Evolutionary conservation across 257 asterid genomes (phyloP).

Genomic region (Solanum sejunctum): DNA sequence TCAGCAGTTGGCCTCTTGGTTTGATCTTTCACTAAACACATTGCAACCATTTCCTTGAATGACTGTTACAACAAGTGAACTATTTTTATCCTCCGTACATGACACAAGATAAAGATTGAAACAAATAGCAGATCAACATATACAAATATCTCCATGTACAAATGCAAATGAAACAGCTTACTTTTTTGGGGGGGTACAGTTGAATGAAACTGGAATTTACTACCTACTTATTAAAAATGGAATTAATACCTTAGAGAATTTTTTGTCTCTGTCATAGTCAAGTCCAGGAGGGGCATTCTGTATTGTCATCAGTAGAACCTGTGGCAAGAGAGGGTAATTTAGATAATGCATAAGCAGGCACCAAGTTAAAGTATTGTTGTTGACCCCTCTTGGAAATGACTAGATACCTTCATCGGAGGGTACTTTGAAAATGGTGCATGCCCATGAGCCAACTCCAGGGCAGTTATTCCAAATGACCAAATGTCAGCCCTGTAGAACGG

Average conservation of each 20-base stretch:
- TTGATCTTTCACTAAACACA: slow-evolving; percentile 99
- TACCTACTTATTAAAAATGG: not conserved
- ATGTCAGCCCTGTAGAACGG: slow-evolving; percentile 78
- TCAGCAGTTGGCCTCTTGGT: slow-evolving; percentile 98
- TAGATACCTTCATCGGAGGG: slow-evolving; percentile 95
- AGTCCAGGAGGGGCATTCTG: slow-evolving; percentile 99
- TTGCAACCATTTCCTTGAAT: slow-evolving; percentile 98
- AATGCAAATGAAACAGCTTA: not conserved
- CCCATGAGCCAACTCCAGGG: slow-evolving; percentile 98
- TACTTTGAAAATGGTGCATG: slow-evolving; percentile 99
- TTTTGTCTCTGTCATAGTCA: slow-evolving; percentile 98
- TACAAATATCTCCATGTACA: not conserved
- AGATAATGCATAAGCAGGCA: not conserved
- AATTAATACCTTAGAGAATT: slow-evolving; percentile 71
- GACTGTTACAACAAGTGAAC: slow-evolving; percentile 46
- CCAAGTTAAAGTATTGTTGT: not conserved
- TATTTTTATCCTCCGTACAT: not conserved
- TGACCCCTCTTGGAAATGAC: slow-evolving; percentile 1
- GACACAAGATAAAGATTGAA: not conserved
- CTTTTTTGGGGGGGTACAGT: not conserved
- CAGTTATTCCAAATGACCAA: slow-evolving; percentile 99
- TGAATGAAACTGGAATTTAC: not conserved
- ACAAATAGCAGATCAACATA: not conserved
- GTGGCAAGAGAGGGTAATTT: slow-evolving; percentile 7
- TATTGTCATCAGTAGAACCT: slow-evolving; percentile 97